Evolutionary conservation across 768 basidiomycete species (phyloP).

Genomic region (Udeniomyces megalosporus): DNA sequence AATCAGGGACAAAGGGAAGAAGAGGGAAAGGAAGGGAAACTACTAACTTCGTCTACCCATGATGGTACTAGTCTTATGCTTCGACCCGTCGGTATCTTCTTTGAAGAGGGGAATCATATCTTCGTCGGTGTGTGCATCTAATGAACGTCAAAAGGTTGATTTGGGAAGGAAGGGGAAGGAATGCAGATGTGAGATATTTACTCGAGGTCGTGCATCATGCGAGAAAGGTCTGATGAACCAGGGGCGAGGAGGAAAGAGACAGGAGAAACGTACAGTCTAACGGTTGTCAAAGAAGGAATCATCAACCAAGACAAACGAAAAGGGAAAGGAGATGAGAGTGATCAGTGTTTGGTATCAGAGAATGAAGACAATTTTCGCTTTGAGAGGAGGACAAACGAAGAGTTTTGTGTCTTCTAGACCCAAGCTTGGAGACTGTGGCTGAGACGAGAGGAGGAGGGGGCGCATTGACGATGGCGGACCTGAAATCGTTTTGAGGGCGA

Average conservation of each 20-base stretch:
- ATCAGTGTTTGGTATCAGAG: no score
- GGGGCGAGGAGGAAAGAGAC: no score
- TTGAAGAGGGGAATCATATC: slow-evolving; percentile 66
- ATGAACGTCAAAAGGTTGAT: background rate
- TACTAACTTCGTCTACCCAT: slow-evolving; percentile 10
- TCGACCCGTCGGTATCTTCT: slow-evolving; percentile 55
- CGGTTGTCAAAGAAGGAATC: no score
- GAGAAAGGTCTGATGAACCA: no score
- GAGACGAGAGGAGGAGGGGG: slow-evolving; percentile 63
- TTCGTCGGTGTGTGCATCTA: slow-evolving; percentile 61
- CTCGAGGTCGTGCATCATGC: no score
- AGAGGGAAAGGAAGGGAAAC: background rate
- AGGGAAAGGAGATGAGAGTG: background rate
- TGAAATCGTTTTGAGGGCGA: no score
- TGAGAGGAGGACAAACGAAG: slow-evolving; percentile 39
- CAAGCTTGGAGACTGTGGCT: slow-evolving; percentile 60
- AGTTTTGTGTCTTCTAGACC: slow-evolving; percentile 61
- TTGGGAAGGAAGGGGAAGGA: background rate
- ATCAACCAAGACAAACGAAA: background rate
- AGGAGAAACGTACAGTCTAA: no score
- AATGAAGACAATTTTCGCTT: no score
- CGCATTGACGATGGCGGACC: slow-evolving; percentile 85
- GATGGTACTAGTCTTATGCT: slow-evolving; percentile 46
- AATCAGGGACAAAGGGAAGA: background rate
- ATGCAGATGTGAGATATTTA: no score